These are phyloP conservation scores for Debaryomycetaceae sp. DNA, from an alignment of 1,139 yeast species.

Conservation along the genomic window DNA sequence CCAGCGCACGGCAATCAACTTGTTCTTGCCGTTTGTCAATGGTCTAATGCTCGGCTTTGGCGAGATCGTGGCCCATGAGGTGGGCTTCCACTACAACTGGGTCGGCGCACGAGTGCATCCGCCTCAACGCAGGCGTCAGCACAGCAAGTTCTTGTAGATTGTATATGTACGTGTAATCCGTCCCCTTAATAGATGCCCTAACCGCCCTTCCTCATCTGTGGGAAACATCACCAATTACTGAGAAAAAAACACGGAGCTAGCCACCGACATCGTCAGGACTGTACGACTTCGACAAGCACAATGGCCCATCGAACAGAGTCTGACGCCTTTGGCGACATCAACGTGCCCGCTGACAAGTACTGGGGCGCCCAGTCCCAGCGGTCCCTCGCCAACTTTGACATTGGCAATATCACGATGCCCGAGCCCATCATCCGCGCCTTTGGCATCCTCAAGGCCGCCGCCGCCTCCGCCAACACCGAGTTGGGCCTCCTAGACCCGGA, in stretches of 20 bases:
- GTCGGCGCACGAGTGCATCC: conserved; percentile 58
- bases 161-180: no score
- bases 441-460: conserved; percentile 12
- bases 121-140: conserved; percentile 16
- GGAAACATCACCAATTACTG: conserved; percentile 1
- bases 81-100: conserved; percentile 77
- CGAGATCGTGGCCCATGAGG: conserved; percentile 87
- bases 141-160: conserved; percentile 10
- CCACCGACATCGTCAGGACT: no score
- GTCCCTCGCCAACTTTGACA: conserved; percentile 12
- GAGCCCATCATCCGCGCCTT: conserved; percentile 10
- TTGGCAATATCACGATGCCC: conserved; percentile 11
- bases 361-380: conserved; percentile 13
- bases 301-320: conserved; percentile 8
- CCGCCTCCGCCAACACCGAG: conserved; percentile 10
- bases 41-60: conserved; percentile 97
- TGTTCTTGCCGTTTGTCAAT: conserved; percentile 78
- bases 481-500: conserved; percentile 11
- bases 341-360: conserved; percentile 10
- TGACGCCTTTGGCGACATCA: conserved; percentile 12
- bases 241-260: conserved; percentile 1
- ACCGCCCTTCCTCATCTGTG: neutral
- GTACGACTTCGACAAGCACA: no score
- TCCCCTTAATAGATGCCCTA: conserved; percentile 1
- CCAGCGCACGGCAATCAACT: conserved; percentile 54